A percentile compares a stretch with the other conserved stretches of the same genome.
Evolutionary conservation across 225 moss, liverwort and hornwort species (phyloP).

Genomic region (Polytrichum formosum): DNA sequence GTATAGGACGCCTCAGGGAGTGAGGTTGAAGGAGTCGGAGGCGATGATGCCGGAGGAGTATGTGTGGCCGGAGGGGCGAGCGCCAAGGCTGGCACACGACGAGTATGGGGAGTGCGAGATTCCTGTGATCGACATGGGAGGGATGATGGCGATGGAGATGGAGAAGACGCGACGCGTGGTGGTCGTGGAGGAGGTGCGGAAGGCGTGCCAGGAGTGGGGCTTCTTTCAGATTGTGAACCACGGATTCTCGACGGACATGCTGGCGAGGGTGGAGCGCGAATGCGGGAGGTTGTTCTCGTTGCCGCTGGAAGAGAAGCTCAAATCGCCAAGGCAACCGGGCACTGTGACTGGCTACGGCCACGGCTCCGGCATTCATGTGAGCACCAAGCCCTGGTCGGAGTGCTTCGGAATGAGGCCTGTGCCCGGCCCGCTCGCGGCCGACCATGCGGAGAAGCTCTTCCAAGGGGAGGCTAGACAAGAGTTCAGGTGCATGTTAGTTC

Average conservation of each 20-base stretch:
- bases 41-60: slow-evolving; percentile 2
- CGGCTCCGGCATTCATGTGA: background rate
- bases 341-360: slow-evolving; percentile 1
- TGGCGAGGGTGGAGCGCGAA: background rate
- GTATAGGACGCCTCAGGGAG: background rate
- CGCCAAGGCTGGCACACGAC: slow-evolving; percentile 3
- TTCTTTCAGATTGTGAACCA: slow-evolving; percentile 15
- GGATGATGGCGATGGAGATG: background rate
- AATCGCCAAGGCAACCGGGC: background rate
- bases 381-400: background rate
- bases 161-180: background rate
- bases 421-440: background rate
- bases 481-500: slow-evolving; percentile 3
- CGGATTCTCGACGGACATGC: slow-evolving; percentile 4
- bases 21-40: background rate
- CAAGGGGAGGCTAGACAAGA: background rate
- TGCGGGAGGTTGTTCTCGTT: background rate
- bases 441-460: background rate
- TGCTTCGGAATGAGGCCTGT: slow-evolving; percentile 2
- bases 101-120: slow-evolving; percentile 5
- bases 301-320: slow-evolving; percentile 13
- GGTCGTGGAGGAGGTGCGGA: background rate
- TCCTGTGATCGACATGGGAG: slow-evolving; percentile 26
- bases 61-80: slow-evolving; percentile 3
- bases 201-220: slow-evolving; percentile 15